phyloP scores from a whole-genome alignment of 768 basidiomycete species.

The Boletellus ananas region DNA sequence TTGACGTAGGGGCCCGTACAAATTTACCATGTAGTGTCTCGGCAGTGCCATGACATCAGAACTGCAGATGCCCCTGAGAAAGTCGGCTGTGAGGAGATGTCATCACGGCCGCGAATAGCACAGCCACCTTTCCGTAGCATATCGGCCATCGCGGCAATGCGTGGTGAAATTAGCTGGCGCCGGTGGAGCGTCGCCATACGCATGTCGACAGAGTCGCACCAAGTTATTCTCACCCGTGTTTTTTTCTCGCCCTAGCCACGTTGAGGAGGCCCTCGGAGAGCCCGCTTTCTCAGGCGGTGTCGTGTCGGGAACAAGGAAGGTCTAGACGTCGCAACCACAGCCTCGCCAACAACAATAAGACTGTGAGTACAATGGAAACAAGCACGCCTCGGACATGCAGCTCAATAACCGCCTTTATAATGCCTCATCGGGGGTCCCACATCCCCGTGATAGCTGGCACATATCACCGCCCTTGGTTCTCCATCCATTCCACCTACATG shows the following conservation, averaged over 20 bases:
- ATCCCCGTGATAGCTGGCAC: conserved; percentile 28
- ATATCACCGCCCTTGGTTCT: conserved; percentile 16
- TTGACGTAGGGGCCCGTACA: conserved; percentile 9
- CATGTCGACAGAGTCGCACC: too few species aligned
- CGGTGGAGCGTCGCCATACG: too few species aligned
- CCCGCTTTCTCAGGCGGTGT: background rate
- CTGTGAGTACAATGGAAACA: conserved; percentile 31
- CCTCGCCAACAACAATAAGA: conserved; percentile 28
- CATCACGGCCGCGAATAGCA: too few species aligned
- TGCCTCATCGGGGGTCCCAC: conserved; percentile 7
- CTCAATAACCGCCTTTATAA: conserved; percentile 25
- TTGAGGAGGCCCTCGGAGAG: background rate
- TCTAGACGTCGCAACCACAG: conserved; percentile 18
- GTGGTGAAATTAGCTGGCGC: too few species aligned
- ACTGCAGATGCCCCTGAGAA: too few species aligned
- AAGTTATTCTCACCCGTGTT: background rate
- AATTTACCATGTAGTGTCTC: too few species aligned
- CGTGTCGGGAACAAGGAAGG: conserved; percentile 23
- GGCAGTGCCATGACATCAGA: too few species aligned
- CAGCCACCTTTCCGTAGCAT: too few species aligned
- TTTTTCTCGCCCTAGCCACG: background rate
- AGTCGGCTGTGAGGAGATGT: too few species aligned
- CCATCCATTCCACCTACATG: conserved; percentile 39
- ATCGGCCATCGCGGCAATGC: too few species aligned
- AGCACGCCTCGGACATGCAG: conserved; percentile 27